These are phyloP conservation scores for Xylaria sp. DNA, from an alignment of 2,329 filamentous ascomycete genomes.

Conservation along the genomic window DNA sequence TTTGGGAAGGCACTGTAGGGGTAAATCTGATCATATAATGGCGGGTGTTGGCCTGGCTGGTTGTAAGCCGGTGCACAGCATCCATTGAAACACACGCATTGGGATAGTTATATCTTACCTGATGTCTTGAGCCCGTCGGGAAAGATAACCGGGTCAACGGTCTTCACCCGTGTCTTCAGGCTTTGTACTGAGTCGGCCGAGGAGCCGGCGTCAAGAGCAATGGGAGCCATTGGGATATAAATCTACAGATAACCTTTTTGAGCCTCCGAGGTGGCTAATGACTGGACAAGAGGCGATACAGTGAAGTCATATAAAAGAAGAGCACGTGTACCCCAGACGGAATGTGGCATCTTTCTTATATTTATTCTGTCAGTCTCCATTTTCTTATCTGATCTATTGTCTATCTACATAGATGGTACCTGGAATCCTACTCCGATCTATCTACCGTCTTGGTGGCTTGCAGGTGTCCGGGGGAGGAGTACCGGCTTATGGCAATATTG, in stretches of 20 bases:
- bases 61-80: constrained; percentile 42
- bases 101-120: constrained; percentile 38
- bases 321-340: constrained; percentile 25
- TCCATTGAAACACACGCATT: no score
- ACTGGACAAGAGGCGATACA: not conserved
- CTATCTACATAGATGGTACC: not conserved
- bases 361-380: constrained; percentile 3
- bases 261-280: constrained; percentile 7
- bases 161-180: constrained; percentile 42
- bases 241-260: constrained; percentile 1
- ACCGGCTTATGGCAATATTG: constrained; percentile 35
- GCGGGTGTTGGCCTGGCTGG: constrained; percentile 71
- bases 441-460: constrained; percentile 20
- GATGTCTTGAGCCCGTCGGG: constrained; percentile 72
- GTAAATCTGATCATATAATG: constrained; percentile 68
- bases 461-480: not conserved
- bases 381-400: constrained; percentile 29
- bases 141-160: constrained; percentile 58
- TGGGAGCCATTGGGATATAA: constrained; percentile 43
- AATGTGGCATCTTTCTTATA: constrained; percentile 32
- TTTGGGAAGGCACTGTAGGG: constrained; percentile 74
- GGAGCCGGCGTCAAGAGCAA: constrained; percentile 41
- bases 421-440: constrained; percentile 3
- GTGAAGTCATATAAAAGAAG: constrained; percentile 14
- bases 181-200: constrained; percentile 39